These are phyloP conservation scores for Gastrolobium villosum DNA, from an alignment of 306 rosid genomes.

Conservation along the genomic window DNA sequence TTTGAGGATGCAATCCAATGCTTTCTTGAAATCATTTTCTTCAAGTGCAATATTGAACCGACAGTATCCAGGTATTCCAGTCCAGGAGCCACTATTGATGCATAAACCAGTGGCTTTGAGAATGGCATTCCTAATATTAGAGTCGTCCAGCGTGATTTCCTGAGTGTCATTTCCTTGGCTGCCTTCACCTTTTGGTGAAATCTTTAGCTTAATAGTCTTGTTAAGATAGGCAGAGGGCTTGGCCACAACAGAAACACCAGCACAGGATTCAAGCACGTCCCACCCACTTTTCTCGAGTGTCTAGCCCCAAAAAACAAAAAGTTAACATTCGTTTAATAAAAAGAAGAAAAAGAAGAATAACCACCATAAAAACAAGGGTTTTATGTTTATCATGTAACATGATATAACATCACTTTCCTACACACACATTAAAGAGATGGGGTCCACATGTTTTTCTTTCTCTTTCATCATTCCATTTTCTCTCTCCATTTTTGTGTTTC, in stretches of 20 bases:
- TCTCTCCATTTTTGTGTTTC: too few species aligned
- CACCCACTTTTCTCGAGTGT: slow-evolving; percentile 82
- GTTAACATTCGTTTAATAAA: slow-evolving; percentile 27
- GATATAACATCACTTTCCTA: too few species aligned
- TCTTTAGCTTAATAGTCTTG: slow-evolving; percentile 64
- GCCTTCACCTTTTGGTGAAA: slow-evolving; percentile 43
- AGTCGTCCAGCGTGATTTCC: slow-evolving; percentile 69
- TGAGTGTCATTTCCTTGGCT: slow-evolving; percentile 44
- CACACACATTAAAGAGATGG: too few species aligned
- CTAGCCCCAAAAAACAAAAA: slow-evolving; percentile 46
- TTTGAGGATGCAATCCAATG: slow-evolving; percentile 81
- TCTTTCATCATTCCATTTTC: too few species aligned
- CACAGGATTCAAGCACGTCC: slow-evolving; percentile 83
- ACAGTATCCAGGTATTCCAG: slow-evolving; percentile 96
- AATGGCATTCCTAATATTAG: slow-evolving; percentile 76
- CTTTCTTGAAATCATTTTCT: slow-evolving; percentile 77
- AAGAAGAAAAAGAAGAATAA: neutral
- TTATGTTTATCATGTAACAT: too few species aligned
- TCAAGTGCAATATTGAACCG: slow-evolving; percentile 86
- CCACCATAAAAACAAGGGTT: slow-evolving; percentile 5
- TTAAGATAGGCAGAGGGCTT: slow-evolving; percentile 81
- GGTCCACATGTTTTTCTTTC: too few species aligned
- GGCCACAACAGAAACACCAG: slow-evolving; percentile 91
- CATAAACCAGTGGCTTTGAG: slow-evolving; percentile 84
- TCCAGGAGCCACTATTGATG: slow-evolving; percentile 94